Base-by-base conservation (phyloP, 192 early-diverging fungal genomes). In the Linnemannia schmuckeri region DNA sequence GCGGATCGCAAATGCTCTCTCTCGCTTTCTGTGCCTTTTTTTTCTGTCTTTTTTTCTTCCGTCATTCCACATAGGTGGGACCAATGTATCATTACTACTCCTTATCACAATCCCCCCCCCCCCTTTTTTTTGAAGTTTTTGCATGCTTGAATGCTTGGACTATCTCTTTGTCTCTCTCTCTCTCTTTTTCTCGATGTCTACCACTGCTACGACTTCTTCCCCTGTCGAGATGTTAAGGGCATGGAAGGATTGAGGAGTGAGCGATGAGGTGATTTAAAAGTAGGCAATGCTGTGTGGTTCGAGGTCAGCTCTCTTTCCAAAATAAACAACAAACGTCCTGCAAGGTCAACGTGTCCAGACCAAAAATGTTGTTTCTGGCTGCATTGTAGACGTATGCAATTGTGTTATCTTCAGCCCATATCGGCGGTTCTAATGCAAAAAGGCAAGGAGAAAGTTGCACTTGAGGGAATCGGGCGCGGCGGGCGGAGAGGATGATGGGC, bases 61-160 rank as follows among this genome's bases (percentile, higher is more conserved):
- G 55, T 12, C n/a, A 30, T n/a, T 61, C 55, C 55, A 61, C n/a
- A 6, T 42, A 17, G 33, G 37, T 41, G 40, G 17, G 49, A 52
- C 5, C 63, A 40, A 38, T 69, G n/a, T 30, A 33, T 9, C 37
- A 46, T 46, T 63, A 40, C 13, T 70, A 42, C 55, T 46, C 75
- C 75, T 38, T 57, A 49, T 63, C 75, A 57, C 24, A 61, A 40
- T 27, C 0, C 47, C 27, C 27, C 30, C 44, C 6, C 18, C 27
- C 24, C 33, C 33, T 33, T 27, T 49, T 75, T 35, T 35, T 41
- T 44, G 9, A 4, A 40, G 41, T 63, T 63, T 18, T 18, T 41
- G 38, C 33, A 79, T 63, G 30, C 61, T 33, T 66, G 61, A 30
- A 66, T 66, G 13, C 30, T 66, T 66, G 61, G 30, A 66, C 61